phyloP scores from a whole-genome alignment of 257 asterid genomes.

The Plantago major region DNA sequence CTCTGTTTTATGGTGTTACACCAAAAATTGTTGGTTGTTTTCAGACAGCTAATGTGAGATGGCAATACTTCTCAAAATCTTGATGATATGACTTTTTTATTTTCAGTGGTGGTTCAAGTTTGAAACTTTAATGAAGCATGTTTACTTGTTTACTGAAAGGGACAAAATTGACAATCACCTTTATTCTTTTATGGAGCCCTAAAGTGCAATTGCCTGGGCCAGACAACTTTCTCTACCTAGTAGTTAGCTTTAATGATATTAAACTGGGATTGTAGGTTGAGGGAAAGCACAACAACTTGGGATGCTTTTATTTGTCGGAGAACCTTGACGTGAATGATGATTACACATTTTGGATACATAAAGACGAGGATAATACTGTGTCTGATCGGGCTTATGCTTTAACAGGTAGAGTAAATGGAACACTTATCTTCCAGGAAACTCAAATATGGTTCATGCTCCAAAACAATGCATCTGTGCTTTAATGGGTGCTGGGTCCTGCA shows the following conservation, averaged over 20 bases:
- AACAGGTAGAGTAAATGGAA: constrained; percentile 53
- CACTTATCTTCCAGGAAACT: constrained; percentile 15
- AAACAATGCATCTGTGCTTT: constrained; percentile 12
- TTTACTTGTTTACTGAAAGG: no score
- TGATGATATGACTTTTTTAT: no score
- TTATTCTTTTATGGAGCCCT: no score
- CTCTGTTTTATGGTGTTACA: no score
- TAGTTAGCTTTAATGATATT: no score
- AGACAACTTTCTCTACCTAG: no score
- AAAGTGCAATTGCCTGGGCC: no score
- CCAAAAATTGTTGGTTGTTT: no score
- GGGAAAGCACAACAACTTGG: constrained; percentile 53
- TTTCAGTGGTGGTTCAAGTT: not conserved
- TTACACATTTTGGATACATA: constrained; percentile 75
- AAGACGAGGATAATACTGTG: constrained; percentile 44
- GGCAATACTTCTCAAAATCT: no score
- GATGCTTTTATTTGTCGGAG: constrained; percentile 84
- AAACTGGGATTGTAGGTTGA: constrained; percentile 78
- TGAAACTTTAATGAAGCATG: not conserved
- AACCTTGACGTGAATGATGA: constrained; percentile 85
- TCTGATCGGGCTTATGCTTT: constrained; percentile 50
- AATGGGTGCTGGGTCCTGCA: not conserved
- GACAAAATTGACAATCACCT: no score
- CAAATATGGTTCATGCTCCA: constrained; percentile 13
- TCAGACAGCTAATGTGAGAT: no score